Conservation (phyloP, 129 eudicot species). For the Flaveria bidentis region DNA sequence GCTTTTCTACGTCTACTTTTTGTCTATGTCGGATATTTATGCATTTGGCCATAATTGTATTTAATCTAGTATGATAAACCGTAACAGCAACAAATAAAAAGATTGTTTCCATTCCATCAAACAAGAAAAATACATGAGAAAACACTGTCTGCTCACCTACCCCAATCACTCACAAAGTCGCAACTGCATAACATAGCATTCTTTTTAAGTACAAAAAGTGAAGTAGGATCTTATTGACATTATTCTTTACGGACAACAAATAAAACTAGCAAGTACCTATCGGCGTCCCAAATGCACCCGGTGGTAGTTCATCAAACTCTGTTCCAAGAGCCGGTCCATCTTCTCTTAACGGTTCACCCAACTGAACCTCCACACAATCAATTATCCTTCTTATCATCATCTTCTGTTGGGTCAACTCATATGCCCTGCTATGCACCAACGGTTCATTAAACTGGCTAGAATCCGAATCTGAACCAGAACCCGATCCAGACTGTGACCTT, state of each 20-base stretch:
- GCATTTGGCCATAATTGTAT: background rate
- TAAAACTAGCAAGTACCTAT: constrained; percentile 52
- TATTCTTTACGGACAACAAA: constrained; percentile 20
- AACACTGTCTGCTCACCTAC: background rate
- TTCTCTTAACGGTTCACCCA: constrained; percentile 81
- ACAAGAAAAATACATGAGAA: constrained; percentile 12
- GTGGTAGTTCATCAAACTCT: constrained; percentile 92
- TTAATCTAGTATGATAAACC: background rate
- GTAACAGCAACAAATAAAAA: background rate
- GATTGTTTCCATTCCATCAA: constrained; percentile 17
- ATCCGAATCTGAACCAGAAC: constrained; percentile 59
- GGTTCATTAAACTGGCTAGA: constrained; percentile 63
- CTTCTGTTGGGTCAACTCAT: constrained; percentile 53
- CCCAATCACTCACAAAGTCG: constrained; percentile 23
- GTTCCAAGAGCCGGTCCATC: constrained; percentile 93
- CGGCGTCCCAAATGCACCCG: constrained; percentile 95
- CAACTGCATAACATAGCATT: constrained; percentile 20
- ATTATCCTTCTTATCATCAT: constrained; percentile 58
- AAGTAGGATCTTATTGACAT: background rate
- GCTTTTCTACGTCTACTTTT: background rate
- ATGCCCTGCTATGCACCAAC: constrained; percentile 47
- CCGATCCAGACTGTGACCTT: constrained; percentile 41
- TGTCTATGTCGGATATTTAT: too few species aligned
- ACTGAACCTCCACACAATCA: constrained; percentile 83
- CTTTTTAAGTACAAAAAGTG: constrained; percentile 11